Evolutionary conservation across 768 basidiomycete species (phyloP).

Genomic region (Suillus spraguei): DNA sequence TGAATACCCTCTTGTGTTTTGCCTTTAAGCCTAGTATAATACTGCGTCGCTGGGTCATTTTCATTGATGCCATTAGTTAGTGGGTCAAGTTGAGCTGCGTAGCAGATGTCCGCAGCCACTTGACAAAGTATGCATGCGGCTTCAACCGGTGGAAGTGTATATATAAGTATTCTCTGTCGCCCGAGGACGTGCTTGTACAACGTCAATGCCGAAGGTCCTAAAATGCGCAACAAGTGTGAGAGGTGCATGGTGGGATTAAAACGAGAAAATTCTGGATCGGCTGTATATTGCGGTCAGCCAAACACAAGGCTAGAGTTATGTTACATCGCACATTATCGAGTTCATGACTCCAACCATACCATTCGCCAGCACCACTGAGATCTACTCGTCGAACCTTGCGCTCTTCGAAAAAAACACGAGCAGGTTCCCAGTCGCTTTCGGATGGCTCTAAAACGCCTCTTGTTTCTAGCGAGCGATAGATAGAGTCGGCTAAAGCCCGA

Average conservation of each 20-base stretch:
- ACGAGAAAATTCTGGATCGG: conserved; percentile 24
- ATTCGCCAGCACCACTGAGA: conserved; percentile 58
- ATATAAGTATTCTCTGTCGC: conserved; percentile 75
- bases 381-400: conserved; percentile 53
- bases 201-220: conserved; percentile 79
- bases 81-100: conserved; percentile 43
- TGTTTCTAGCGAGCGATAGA: conserved; percentile 54
- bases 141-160: conserved; percentile 79
- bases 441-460: conserved; percentile 49
- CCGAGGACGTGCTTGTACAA: conserved; percentile 80
- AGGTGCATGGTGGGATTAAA: conserved; percentile 68
- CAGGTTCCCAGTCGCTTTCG: conserved; percentile 66
- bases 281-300: conserved; percentile 10
- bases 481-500: conserved; percentile 55
- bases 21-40: conserved; percentile 35
- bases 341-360: conserved; percentile 72
- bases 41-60: conserved; percentile 33
- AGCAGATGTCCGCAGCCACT: conserved; percentile 64
- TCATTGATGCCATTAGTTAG: conserved; percentile 23
- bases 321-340: conserved; percentile 49
- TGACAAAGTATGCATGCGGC: conserved; percentile 72
- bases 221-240: conserved; percentile 71
- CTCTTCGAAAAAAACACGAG: conserved; percentile 64
- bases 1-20: conserved; percentile 55
- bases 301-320: neutral